Base-by-base conservation (phyloP, 768 basidiomycete genomes). In the Collybia sordida region DNA sequence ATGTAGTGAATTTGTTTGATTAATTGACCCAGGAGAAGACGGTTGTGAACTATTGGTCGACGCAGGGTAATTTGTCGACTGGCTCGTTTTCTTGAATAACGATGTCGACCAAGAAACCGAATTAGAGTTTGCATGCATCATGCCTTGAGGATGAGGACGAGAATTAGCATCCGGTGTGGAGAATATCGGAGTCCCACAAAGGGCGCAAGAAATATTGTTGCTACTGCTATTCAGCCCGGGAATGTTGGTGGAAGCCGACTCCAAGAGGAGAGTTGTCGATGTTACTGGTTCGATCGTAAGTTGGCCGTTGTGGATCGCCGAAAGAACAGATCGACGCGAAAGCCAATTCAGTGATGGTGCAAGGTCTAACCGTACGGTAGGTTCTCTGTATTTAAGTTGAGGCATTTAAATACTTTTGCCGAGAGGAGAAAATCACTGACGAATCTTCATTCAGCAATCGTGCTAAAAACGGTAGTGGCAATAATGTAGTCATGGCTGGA, bases 291-390 rank as follows among this genome's bases (percentile, higher is more conserved):
- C 96, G 45, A 99, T 85, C 12, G 80, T 82, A 23, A 99, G 79
- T 61, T 94, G 89, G 0, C 93, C 93, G 7, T 78, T 81, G 56
- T 98, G 83, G 50, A 99, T 90, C 4, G 96, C 96, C 21, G 83
- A 70, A 3, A 86, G 77, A 19, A 98, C 88, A 3, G 85, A 85
- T 23, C 93, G 84, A 22, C 94, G 81, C 14, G 89, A 88, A n/a
- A 98, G 76, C 90, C 92, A 98, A 60, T 91, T 94, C 27, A 99
- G 73, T 11, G 93, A 90, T 0, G 95, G 92, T 0, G 97, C 94
- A n/a, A 90, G 72, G 62, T 98, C 97, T 15, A 99, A 79, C 7
- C 97, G 86, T 24, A 97, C 73, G 0, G 94, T 92, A 0, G 96
- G 92, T 59, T 99, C 96, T 19, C 94, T 93, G 64, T 3, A 51